Evolutionary conservation across 1,284 basidiomycete species (phyloP).

Genomic region (Thecaphora frezii): DNA sequence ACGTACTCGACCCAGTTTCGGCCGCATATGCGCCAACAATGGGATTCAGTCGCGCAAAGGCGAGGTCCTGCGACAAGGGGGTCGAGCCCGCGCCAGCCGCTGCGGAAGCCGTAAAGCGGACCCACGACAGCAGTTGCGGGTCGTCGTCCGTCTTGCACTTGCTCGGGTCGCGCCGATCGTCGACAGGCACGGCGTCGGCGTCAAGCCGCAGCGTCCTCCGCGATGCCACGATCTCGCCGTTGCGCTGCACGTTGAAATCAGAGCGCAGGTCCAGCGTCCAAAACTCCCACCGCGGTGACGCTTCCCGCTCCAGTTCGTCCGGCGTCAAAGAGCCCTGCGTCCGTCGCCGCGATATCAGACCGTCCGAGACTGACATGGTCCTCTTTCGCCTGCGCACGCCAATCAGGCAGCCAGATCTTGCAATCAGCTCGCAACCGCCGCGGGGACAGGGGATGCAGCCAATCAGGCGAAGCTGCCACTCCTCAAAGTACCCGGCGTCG

Average conservation of each 20-base stretch:
- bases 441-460: conserved; percentile 30
- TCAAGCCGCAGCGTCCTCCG: conserved; percentile 18
- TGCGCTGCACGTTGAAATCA: conserved; percentile 26
- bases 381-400: background rate
- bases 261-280: conserved; percentile 29
- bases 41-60: conserved; percentile 29
- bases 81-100: too few relatives aligned
- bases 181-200: background rate
- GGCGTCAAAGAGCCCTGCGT: conserved; percentile 12
- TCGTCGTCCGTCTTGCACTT: background rate
- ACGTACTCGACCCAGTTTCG: background rate
- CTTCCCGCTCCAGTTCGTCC: background rate
- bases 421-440: conserved; percentile 15
- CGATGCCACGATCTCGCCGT: conserved; percentile 24
- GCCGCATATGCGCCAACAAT: background rate
- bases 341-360: background rate
- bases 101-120: background rate
- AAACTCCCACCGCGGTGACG: conserved; percentile 21
- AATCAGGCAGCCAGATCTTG: background rate
- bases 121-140: background rate
- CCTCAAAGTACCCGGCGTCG: conserved; percentile 4
- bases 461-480: conserved; percentile 22
- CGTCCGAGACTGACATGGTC: background rate
- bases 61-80: background rate
- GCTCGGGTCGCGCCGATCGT: background rate